A percentile compares a stretch with the other conserved stretches of the same genome.
phyloP scores from a whole-genome alignment of 2,329 filamentous ascomycete species.

The Colletotrichum lindemuthianum region DNA sequence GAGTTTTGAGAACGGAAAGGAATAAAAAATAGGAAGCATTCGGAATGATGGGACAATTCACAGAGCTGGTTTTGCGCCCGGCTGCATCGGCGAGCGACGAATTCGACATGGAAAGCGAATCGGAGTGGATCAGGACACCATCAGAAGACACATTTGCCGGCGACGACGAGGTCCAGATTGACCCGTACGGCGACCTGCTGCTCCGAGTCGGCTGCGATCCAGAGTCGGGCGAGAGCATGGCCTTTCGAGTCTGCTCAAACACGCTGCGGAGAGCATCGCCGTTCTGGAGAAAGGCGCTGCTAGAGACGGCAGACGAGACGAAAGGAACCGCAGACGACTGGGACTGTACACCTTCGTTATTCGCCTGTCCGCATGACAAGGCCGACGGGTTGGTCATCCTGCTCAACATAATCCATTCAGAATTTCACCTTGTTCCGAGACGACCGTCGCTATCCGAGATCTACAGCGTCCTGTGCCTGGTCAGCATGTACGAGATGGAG shows the following conservation, averaged over 20 bases:
- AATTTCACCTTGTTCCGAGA: constrained; percentile 13
- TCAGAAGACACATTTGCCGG: constrained; percentile 11
- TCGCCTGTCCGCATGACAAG: constrained; percentile 24
- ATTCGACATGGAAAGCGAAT: constrained; percentile 21
- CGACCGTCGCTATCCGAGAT: constrained; percentile 6
- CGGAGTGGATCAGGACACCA: constrained; percentile 24
- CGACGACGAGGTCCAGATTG: constrained; percentile 23
- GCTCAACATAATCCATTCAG: constrained; percentile 25
- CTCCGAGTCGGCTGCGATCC: constrained; percentile 3
- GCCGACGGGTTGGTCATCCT: constrained; percentile 16
- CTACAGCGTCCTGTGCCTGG: constrained; percentile 21
- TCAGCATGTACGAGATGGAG: constrained; percentile 29
- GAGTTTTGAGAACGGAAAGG: no score
- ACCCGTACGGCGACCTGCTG: constrained; percentile 18
- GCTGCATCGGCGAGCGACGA: constrained; percentile 3
- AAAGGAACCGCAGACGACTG: background rate
- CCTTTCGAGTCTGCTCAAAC: constrained; percentile 24
- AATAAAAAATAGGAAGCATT: no score
- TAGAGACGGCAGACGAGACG: constrained; percentile 1
- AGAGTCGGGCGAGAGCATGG: constrained; percentile 1
- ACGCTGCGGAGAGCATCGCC: constrained; percentile 26
- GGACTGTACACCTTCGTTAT: constrained; percentile 14
- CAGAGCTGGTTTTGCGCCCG: constrained; percentile 7
- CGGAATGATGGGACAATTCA: constrained; percentile 11
- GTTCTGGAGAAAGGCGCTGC: constrained; percentile 23